Evolutionary conservation across 495 filamentous ascomycete species (phyloP).

Genomic region (Trypethelium eluteriae): DNA sequence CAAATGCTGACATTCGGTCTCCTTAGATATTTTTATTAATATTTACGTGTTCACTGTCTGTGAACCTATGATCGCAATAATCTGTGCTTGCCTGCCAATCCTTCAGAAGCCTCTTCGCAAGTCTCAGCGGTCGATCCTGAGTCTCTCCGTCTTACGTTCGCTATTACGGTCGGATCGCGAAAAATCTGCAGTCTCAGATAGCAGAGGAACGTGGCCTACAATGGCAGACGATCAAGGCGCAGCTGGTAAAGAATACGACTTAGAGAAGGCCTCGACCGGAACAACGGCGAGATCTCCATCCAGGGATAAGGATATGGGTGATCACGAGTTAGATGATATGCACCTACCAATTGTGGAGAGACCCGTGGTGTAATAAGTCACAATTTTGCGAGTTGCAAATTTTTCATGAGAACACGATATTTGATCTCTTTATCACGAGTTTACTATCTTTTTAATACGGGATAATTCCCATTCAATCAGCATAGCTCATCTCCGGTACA

Average conservation of each 20-base stretch:
- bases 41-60: background rate
- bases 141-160: background rate
- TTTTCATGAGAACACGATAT: no score
- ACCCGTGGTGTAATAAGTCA: background rate
- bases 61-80: slow-evolving; percentile 5
- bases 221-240: background rate
- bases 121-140: background rate
- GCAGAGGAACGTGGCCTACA: background rate
- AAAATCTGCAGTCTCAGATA: background rate
- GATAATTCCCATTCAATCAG: no score
- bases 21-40: background rate
- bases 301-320: background rate
- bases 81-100: slow-evolving; percentile 5
- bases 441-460: no score
- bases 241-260: background rate
- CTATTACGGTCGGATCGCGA: background rate
- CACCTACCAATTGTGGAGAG: slow-evolving; percentile 1
- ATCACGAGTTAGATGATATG: background rate
- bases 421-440: no score
- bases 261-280: background rate
- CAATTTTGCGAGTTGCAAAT: background rate
- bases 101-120: background rate
- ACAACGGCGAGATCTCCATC: background rate
- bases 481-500: no score
- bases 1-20: background rate